These are phyloP conservation scores for Tuber borchii DNA, from an alignment of 495 filamentous ascomycete genomes.

Conservation along the genomic window DNA sequence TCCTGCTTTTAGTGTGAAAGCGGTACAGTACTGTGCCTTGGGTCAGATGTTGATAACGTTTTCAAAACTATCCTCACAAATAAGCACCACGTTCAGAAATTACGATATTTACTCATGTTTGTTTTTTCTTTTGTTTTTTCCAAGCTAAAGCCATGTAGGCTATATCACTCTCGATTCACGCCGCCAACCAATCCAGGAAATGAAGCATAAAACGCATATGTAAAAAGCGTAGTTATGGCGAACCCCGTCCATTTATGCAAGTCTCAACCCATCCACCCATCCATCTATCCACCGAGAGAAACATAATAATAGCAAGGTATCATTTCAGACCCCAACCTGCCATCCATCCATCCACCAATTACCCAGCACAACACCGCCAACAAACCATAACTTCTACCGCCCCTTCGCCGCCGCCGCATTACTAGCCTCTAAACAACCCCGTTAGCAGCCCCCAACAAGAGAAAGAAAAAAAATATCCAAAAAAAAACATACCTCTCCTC, in stretches of 20 bases:
- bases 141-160: not conserved
- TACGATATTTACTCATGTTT: not conserved
- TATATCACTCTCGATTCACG: not conserved
- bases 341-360: not conserved
- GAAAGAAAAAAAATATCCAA: not conserved
- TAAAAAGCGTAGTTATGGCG: not conserved
- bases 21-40: no score
- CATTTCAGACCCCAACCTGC: not conserved
- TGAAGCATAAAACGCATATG: not conserved
- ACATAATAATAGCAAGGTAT: not conserved
- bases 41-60: no score
- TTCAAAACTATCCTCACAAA: not conserved
- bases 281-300: not conserved
- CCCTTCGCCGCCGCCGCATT: slow-evolving; percentile 37
- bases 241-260: not conserved
- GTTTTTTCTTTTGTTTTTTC: not conserved
- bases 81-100: not conserved
- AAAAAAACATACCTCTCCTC: slow-evolving; percentile 63
- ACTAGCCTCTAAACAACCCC: slow-evolving; percentile 30
- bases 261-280: no score
- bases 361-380: not conserved
- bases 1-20: no score
- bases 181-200: not conserved
- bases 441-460: not conserved
- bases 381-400: slow-evolving; percentile 12